A percentile compares a stretch with the other conserved stretches of the same genome.
Conservation (phyloP, 352 stramenopile species). For the Saprolegnia diclina region DNA sequence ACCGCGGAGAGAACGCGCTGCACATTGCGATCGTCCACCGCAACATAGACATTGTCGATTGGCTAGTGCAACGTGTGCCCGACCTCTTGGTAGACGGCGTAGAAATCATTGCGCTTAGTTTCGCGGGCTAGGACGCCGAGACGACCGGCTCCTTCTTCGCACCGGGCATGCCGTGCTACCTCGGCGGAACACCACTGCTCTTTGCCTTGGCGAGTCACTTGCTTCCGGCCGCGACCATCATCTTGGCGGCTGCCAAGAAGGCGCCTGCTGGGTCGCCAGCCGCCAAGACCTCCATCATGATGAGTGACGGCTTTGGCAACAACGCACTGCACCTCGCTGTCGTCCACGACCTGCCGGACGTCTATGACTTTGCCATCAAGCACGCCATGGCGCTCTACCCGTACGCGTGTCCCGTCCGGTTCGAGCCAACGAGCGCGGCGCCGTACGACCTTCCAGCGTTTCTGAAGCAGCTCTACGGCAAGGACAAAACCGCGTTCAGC, state of each 20-base stretch:
- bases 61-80: conserved; percentile 37
- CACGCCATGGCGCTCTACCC: conserved; percentile 37
- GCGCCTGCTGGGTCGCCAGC: background rate
- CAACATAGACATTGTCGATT: conserved; percentile 34
- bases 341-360: conserved; percentile 46
- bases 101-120: background rate
- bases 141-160: conserved; percentile 49
- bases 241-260: conserved; percentile 33
- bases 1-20: conserved; percentile 58
- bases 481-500: conserved; percentile 9
- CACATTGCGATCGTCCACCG: conserved; percentile 63
- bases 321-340: conserved; percentile 56
- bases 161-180: conserved; percentile 51
- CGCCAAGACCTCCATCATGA: conserved; percentile 40
- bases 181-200: conserved; percentile 47
- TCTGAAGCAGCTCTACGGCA: conserved; percentile 20
- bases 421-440: background rate
- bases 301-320: conserved; percentile 51
- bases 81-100: conserved; percentile 31
- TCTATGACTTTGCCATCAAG: conserved; percentile 52
- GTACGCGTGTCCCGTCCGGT: conserved; percentile 6
- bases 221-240: conserved; percentile 38
- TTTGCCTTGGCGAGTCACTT: conserved; percentile 57
- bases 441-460: conserved; percentile 20
- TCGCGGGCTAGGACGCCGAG: conserved; percentile 31